phyloP scores from a whole-genome alignment of 768 basidiomycete genomes.

The Trametes gibbosa region DNA sequence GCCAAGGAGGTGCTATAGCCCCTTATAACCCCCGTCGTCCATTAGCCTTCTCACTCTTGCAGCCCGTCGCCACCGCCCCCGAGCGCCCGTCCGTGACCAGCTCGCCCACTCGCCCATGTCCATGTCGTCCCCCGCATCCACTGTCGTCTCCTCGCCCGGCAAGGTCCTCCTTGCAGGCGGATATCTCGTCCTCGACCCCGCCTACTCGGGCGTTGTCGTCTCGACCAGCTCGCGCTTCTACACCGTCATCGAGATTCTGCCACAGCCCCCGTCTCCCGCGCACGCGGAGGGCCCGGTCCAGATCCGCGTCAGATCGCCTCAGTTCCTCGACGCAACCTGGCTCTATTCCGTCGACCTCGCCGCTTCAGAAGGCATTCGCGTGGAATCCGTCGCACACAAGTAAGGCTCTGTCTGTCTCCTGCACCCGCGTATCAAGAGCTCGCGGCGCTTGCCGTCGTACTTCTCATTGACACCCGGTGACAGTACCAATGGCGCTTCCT shows the following conservation, averaged over 20 bases:
- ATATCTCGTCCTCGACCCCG: slow-evolving; percentile 91
- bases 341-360: slow-evolving; percentile 54
- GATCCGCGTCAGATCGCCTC: slow-evolving; percentile 84
- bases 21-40: background rate
- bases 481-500: slow-evolving; percentile 22
- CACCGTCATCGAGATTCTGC: slow-evolving; percentile 51
- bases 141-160: slow-evolving; percentile 86
- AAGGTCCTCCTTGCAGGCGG: slow-evolving; percentile 96
- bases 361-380: slow-evolving; percentile 23
- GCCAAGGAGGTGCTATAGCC: background rate
- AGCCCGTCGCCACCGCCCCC: background rate
- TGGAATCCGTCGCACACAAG: slow-evolving; percentile 29
- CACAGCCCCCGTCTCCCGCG: slow-evolving; percentile 10
- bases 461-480: slow-evolving; percentile 5
- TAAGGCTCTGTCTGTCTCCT: background rate
- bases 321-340: slow-evolving; percentile 85
- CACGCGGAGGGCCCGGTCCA: slow-evolving; percentile 28
- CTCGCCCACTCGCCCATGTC: background rate
- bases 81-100: background rate
- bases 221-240: slow-evolving; percentile 96
- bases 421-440: background rate
- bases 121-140: slow-evolving; percentile 32
- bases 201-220: slow-evolving; percentile 83
- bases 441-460: background rate
- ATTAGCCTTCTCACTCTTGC: background rate